Evolutionary conservation across 169 alveolate species (phyloP).

Genomic region (Plasmodium fragile): DNA sequence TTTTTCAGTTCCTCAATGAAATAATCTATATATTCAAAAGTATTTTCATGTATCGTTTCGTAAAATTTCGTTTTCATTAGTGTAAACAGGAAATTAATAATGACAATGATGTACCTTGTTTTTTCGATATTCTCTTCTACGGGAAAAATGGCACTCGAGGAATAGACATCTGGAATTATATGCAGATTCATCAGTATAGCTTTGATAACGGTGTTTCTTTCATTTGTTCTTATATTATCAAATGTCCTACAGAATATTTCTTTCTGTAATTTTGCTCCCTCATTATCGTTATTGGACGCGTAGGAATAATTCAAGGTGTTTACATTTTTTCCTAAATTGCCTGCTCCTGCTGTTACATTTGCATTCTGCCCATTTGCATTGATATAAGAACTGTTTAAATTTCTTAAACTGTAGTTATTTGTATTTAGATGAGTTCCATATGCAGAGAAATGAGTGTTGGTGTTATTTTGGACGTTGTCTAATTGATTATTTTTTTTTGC

Average conservation of each 20-base stretch:
- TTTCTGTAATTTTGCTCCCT: conserved; percentile 53
- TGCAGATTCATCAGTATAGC: conserved; percentile 63
- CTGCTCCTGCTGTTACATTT: conserved; percentile 16
- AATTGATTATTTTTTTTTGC: conserved; percentile 59
- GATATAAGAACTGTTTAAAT: conserved; percentile 60
- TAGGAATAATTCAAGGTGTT: conserved; percentile 69
- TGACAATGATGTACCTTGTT: conserved; percentile 72
- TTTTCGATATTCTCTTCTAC: conserved; percentile 76
- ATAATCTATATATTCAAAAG: conserved; percentile 75
- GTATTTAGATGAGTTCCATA: conserved; percentile 65
- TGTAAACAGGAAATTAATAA: conserved; percentile 75
- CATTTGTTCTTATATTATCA: conserved; percentile 73
- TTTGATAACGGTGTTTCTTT: conserved; percentile 70
- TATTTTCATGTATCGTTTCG: conserved; percentile 74
- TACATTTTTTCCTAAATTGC: conserved; percentile 35
- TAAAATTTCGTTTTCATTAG: conserved; percentile 77
- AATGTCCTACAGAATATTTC: conserved; percentile 64
- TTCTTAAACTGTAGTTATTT: conserved; percentile 55
- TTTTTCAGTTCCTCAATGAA: conserved; percentile 73
- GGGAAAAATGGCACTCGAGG: conserved; percentile 50
- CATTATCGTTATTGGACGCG: conserved; percentile 72
- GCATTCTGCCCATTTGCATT: conserved; percentile 58
- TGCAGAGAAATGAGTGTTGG: conserved; percentile 27
- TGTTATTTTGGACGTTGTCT: conserved; percentile 36
- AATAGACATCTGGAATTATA: conserved; percentile 73